Evolutionary conservation across 2,329 filamentous ascomycete species (phyloP).

Genomic region (Paecilomyces dactylethromorphus): DNA sequence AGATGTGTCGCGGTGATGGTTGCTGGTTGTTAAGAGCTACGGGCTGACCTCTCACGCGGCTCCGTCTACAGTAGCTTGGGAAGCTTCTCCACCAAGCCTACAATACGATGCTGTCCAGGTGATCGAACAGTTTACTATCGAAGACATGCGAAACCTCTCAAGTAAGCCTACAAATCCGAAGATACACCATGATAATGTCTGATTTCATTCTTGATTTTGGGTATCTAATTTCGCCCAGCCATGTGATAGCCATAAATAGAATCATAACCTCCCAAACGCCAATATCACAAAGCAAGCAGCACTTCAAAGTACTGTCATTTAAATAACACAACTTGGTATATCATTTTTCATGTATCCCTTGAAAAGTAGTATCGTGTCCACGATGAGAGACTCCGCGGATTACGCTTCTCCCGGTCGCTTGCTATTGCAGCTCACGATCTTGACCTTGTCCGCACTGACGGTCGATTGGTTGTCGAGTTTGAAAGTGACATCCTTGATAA

Average conservation of each 20-base stretch:
- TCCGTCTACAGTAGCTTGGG: neutral
- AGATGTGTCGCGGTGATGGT: neutral
- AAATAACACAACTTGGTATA: neutral
- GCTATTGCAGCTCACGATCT: constrained; percentile 97
- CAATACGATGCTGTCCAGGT: neutral
- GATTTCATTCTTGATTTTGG: constrained; percentile 1
- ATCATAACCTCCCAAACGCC: constrained; percentile 1
- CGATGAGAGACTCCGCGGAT: neutral
- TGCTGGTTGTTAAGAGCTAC: neutral
- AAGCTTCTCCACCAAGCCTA: neutral
- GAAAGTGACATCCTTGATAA: constrained; percentile 98
- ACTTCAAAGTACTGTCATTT: neutral
- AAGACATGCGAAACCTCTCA: neutral
- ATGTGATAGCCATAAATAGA: neutral
- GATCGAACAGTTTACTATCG: neutral
- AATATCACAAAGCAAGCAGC: neutral
- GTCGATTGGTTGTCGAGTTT: constrained; percentile 81
- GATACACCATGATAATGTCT: neutral
- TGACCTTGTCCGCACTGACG: constrained; percentile 83
- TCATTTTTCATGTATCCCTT: neutral
- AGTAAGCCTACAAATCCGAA: neutral
- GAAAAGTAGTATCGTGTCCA: neutral
- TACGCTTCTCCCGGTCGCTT: constrained; percentile 62
- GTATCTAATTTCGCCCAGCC: neutral
- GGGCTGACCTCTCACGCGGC: neutral